These are phyloP conservation scores for Bipolaris victoriae DNA, from an alignment of 2,329 filamentous ascomycete genomes.

Conservation along the genomic window DNA sequence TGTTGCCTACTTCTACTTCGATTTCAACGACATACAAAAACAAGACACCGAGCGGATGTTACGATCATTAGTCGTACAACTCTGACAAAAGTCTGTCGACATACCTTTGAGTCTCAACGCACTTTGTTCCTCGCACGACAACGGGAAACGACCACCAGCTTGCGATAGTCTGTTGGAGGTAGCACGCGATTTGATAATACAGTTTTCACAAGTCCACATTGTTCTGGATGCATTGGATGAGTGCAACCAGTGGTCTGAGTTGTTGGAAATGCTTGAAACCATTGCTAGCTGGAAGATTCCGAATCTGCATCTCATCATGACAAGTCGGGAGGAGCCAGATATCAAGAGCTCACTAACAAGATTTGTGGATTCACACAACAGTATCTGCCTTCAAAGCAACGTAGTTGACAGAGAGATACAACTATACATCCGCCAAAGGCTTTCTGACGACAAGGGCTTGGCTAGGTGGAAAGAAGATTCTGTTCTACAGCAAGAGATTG, in stretches of 20 bases:
- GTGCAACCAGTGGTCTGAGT: slow-evolving; percentile 28
- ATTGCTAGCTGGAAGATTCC: slow-evolving; percentile 30
- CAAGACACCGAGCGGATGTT: slow-evolving; percentile 47
- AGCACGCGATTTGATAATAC: slow-evolving; percentile 32
- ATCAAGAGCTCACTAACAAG: slow-evolving; percentile 32
- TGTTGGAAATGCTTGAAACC: slow-evolving; percentile 29
- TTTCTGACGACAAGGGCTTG: slow-evolving; percentile 42
- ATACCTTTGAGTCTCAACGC: slow-evolving; percentile 28
- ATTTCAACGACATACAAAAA: slow-evolving; percentile 50
- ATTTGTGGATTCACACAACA: slow-evolving; percentile 18
- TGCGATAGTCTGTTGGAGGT: slow-evolving; percentile 27
- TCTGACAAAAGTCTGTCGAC: slow-evolving; percentile 30
- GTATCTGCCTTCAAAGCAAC: slow-evolving; percentile 29
- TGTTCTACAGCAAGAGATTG: slow-evolving; percentile 35
- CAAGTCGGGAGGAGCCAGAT: slow-evolving; percentile 38
- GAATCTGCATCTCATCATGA: slow-evolving; percentile 35
- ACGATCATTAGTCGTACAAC: slow-evolving; percentile 48
- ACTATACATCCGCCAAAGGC: slow-evolving; percentile 37
- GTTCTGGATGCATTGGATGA: slow-evolving; percentile 41
- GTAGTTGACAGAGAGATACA: slow-evolving; percentile 40
- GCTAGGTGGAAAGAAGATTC: slow-evolving; percentile 34
- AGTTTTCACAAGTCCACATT: slow-evolving; percentile 25
- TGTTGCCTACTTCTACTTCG: slow-evolving; percentile 37
- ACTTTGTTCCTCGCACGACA: slow-evolving; percentile 33
- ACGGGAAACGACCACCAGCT: slow-evolving; percentile 32